Evolutionary conservation across 2,329 filamentous ascomycete genomes (phyloP).

Genomic region (Aspergillus ruber): DNA sequence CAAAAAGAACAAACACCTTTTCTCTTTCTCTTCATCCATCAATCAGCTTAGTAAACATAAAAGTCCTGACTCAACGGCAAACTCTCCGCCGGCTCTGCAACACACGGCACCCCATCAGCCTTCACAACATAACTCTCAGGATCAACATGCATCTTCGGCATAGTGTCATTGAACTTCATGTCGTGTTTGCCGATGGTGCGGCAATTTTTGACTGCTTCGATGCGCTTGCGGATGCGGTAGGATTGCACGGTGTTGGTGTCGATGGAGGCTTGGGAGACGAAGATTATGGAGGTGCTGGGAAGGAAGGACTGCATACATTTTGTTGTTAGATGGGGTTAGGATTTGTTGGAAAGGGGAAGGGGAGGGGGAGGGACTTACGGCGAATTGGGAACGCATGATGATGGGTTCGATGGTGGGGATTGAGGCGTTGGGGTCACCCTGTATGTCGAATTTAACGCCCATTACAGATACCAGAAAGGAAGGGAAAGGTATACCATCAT

Average conservation of each 20-base stretch:
- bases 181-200: conserved; percentile 70
- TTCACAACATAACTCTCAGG: conserved; percentile 83
- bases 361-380: conserved; percentile 31
- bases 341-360: neutral
- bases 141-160: conserved; percentile 85
- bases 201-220: conserved; percentile 74
- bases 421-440: conserved; percentile 74
- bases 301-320: conserved; percentile 48
- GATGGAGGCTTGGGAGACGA: conserved; percentile 70
- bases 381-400: conserved; percentile 81
- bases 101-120: conserved; percentile 70
- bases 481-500: conserved; percentile 61
- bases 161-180: conserved; percentile 82
- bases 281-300: conserved; percentile 68
- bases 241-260: conserved; percentile 58
- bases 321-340: neutral
- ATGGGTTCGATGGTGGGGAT: conserved; percentile 86
- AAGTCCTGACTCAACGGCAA: conserved; percentile 67
- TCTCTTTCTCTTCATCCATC: neutral
- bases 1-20: neutral
- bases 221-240: conserved; percentile 70
- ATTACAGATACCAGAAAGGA: neutral
- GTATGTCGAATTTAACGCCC: neutral
- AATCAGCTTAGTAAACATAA: conserved; percentile 12
- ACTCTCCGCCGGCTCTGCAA: conserved; percentile 62